Evolutionary conservation across 164 flowering plant genomes (phyloP), one percentile per base, ranked within the genome.

Genomic region (grape (Vitis vinifera)): DNA sequence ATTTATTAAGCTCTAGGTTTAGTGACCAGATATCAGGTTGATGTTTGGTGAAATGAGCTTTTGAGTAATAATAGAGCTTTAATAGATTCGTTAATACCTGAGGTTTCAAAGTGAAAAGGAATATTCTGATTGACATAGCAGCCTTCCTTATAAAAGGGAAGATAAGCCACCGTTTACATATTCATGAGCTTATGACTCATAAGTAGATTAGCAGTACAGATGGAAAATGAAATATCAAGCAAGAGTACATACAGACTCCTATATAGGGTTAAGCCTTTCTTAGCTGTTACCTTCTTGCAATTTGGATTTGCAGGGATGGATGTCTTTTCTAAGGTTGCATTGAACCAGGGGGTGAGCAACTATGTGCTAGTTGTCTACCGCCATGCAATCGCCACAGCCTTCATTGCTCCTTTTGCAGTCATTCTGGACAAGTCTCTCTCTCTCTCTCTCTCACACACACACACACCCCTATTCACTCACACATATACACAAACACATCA

Each of bases 251-350:
- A n/a, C 9, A 55, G 59, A 47, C 3, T 53, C 10, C 68, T 62
- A 11, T 55, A 55, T 10, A 77, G 66, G 67, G n/a, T 67, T 14
- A 88, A 85, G 78, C 92, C 94, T 14, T 87, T 80, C 65, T 13
- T 83, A 13, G 91, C 84, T 1, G 89, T 88, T 7, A 47, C 84
- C 0, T 85, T 90, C 79, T 57, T 85, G 71, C 92, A 90, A 63
- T 69, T 79, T 16, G 92, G 92, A 23, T 71, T 87, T 48, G 92
- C 92, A 59, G 94, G 94, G 3, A 85, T 90, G 92, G 92, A 88
- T 55, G 68, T 90, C 58, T 72, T 90, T 10, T 83, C 86, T 11
- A 90, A 86, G 74, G 81, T 84, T 59, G 94, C 91, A 10, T 65
- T 88, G 15, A 87, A 87, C 75, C 66, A 83, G 19, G 94, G 92